Base-by-base conservation (phyloP, 2,329 filamentous ascomycete species). In the Myriosclerotinia curreyana region DNA sequence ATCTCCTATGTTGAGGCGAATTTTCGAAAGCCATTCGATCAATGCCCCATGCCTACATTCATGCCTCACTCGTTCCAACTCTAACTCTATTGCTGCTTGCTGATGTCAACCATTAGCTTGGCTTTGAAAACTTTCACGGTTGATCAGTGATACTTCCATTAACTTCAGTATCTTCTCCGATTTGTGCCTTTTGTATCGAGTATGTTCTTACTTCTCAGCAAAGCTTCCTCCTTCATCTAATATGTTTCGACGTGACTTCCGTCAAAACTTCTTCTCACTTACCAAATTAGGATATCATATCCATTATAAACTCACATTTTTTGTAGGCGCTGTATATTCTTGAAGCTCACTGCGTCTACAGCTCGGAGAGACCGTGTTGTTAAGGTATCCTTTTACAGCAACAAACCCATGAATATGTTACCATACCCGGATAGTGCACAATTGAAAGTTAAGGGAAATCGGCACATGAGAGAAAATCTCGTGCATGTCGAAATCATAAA, bases 301-400 rank as follows among this genome's bases (percentile, higher is more conserved):
- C 61, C 28, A 25, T 5, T 38, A 58, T 51, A 44, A n/a, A 22
- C 9, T n/a, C 25, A 20, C 34, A 40, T 56, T 28, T 52, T 63
- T 46, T 31, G 14, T 14, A 38, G 42, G 52, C 20, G 25, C 22
- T 40, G 15, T 34, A 28, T 48, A 14, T 42, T 55, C 28, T 38
- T 34, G 52, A 49, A 63, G 42, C 52, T 63, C 54, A 58, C 52
- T 63, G 52, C 46, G 40, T 48, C n/a, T 56, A 48, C 36, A 11
- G 36, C n/a, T 63, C 61, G 61, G 61, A 58, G 52, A 56, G 31
- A 44, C 61, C 61, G 61, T 34, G 61, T 42, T 40, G 46, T n/a
- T 25, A 44, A 62, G 40, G 40, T 62, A 25, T 61, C 5, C 25
- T 53, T 34, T 36, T 34, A 53, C 15, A 46, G 34, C 34, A n/a